These are phyloP conservation scores for Cicer judaicum DNA, from an alignment of 306 rosid genomes.

Conservation along the genomic window DNA sequence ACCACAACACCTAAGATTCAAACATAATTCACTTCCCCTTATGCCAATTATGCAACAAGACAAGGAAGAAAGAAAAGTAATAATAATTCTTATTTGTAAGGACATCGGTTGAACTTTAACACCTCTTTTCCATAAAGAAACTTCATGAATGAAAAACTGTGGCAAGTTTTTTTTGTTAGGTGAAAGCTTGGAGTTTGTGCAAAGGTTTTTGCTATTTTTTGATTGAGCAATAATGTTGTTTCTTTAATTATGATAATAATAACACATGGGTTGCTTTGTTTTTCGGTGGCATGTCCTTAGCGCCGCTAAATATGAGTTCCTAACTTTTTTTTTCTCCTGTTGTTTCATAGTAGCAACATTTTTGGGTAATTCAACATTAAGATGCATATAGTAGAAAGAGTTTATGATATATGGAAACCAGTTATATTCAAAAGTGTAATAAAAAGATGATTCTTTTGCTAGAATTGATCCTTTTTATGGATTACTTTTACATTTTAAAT, in stretches of 20 bases:
- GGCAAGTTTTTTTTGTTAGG: constrained; percentile 45
- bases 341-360: constrained; percentile 24
- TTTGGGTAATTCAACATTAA: constrained; percentile 3
- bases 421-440: constrained; percentile 38
- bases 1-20: constrained; percentile 8
- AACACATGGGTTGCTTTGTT: constrained; percentile 51
- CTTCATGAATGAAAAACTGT: not conserved
- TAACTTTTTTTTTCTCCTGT: not conserved
- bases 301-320: constrained; percentile 33
- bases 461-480: constrained; percentile 13
- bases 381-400: not conserved
- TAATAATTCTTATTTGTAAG: not conserved
- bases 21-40: not conserved
- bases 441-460: constrained; percentile 33
- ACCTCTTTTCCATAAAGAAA: constrained; percentile 23
- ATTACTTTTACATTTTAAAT: not conserved
- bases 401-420: constrained; percentile 15
- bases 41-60: constrained; percentile 20
- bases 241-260: constrained; percentile 46
- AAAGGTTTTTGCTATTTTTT: constrained; percentile 35
- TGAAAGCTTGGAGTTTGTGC: constrained; percentile 46
- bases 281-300: constrained; percentile 46
- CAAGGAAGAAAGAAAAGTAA: too few species aligned
- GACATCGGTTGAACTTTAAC: constrained; percentile 26
- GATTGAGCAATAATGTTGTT: constrained; percentile 47